Percentiles rank a stretch among this genome's conserved stretches.
These are phyloP conservation scores for Sistotremastrum suecicum DNA, from an alignment of 768 basidiomycete genomes.

Conservation along the genomic window DNA sequence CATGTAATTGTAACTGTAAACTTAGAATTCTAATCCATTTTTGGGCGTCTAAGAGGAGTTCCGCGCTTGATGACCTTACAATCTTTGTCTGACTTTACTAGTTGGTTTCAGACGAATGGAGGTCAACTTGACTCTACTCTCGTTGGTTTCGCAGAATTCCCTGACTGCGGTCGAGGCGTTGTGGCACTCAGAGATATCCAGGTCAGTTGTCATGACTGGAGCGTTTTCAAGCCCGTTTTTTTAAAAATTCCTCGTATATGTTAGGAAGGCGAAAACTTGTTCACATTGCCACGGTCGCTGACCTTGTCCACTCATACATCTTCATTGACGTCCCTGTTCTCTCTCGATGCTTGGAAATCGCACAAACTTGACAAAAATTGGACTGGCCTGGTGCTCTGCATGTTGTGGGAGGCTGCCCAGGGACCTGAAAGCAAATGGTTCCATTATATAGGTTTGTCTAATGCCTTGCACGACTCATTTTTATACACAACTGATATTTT, in stretches of 20 bases:
- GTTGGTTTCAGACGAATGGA: slow-evolving; percentile 44
- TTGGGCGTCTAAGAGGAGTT: no score
- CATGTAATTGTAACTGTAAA: no score
- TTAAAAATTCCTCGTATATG: neutral
- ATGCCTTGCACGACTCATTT: neutral
- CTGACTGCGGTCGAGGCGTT: slow-evolving; percentile 57
- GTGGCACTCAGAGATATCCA: slow-evolving; percentile 62
- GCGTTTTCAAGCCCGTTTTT: slow-evolving; percentile 2
- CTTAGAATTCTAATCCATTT: no score
- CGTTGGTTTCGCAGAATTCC: slow-evolving; percentile 26
- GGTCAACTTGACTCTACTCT: slow-evolving; percentile 32
- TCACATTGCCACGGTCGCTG: slow-evolving; percentile 65
- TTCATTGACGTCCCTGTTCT: slow-evolving; percentile 42
- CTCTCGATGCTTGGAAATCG: slow-evolving; percentile 48
- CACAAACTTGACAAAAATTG: slow-evolving; percentile 56
- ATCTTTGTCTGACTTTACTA: slow-evolving; percentile 20
- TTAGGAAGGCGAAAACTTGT: slow-evolving; percentile 63
- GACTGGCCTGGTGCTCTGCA: slow-evolving; percentile 77
- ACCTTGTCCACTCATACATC: slow-evolving; percentile 74
- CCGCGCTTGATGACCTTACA: no score
- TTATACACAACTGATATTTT: neutral
- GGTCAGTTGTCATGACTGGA: slow-evolving; percentile 23
- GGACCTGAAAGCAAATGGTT: slow-evolving; percentile 52
- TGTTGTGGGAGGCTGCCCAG: slow-evolving; percentile 87
- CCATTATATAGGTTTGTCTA: slow-evolving; percentile 50